Conservation (phyloP, 139 green algal genomes). For the Tetraselmis chui region DNA sequence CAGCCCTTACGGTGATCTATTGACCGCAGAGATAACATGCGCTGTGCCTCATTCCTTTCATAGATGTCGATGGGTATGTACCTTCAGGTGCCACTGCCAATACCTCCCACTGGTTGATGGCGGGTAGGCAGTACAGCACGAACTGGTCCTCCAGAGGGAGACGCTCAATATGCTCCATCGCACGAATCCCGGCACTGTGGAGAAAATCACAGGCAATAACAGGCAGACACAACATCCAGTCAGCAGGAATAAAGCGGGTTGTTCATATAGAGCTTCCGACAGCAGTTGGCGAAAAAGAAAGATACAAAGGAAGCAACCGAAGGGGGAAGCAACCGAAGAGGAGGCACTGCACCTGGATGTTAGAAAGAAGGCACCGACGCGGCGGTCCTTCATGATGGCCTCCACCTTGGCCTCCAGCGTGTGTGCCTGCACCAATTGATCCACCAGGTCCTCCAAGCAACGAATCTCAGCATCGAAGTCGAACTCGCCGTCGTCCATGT, state of each 20-base stretch:
- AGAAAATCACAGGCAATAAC: neutral
- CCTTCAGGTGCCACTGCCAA: slow-evolving; percentile 23
- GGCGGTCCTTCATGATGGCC: neutral
- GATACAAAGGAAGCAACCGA: too few species aligned
- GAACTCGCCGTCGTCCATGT: neutral
- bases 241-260: too few species aligned
- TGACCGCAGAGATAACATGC: too few species aligned
- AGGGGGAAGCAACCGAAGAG: too few species aligned
- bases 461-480: neutral
- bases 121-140: slow-evolving; percentile 31
- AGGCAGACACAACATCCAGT: too few species aligned
- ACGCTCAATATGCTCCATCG: neutral
- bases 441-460: neutral
- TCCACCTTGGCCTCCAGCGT: neutral
- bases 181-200: neutral
- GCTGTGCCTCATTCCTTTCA: too few species aligned
- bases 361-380: neutral
- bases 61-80: too few species aligned
- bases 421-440: neutral
- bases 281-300: too few species aligned
- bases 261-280: too few species aligned
- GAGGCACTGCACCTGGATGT: neutral
- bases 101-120: slow-evolving; percentile 47
- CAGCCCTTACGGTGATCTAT: neutral
- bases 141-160: slow-evolving; percentile 31